Base-by-base conservation (phyloP, 1,284 basidiomycete species). In the Ceratorhiza oryzae-sativae region DNA sequence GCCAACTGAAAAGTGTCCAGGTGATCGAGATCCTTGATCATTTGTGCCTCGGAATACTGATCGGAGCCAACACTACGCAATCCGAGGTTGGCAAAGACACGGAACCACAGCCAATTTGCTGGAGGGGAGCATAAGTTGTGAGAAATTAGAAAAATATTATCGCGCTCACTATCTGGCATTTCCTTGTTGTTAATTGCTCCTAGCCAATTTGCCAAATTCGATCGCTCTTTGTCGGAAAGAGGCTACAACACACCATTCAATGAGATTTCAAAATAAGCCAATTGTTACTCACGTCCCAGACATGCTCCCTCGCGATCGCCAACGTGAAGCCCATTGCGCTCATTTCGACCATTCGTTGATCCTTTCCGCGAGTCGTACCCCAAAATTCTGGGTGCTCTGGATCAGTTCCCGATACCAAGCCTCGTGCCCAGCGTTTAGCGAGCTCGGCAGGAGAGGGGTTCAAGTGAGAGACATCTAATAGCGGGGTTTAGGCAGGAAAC, bases 91-190 rank as follows among this genome's bases (percentile, higher is more conserved):
- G 90, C 87, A 76, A 91, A 91, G 0, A 91, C 90, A 72, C 90
- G 83, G 80, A 92, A 92, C 90, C 90, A 92, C 3, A 93, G 82
- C 90, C 90, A 92, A 77, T 92, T 92, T 18, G 90, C 91, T 81
- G 56, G 23, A 72, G 42, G 34, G 23, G 48, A 60, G 15, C 0
- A 76, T 80, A 75, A 49, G 20, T 25, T 25, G 27, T 4, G 23
- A 25, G 4, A 27, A n/a, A n/a, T 8, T 2, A 25, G 25, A 4
- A 3, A 49, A 49, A 5, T 15, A n/a, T 10, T 34, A 36, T 15
- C 10, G 18, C 25, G 6, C 63, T 67, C 72, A 81, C 80, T 82
- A 72, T 83, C 80, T 30, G 81, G 81, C 81, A 82, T 82, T 1
- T 79, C 77, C 81, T 91, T 91, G 79, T 88, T 87, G 77, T 91